Evolutionary conservation across 208 protist species (phyloP), one percentile per base, ranked within the genome.

Genomic region (Trypanosoma brucei): DNA sequence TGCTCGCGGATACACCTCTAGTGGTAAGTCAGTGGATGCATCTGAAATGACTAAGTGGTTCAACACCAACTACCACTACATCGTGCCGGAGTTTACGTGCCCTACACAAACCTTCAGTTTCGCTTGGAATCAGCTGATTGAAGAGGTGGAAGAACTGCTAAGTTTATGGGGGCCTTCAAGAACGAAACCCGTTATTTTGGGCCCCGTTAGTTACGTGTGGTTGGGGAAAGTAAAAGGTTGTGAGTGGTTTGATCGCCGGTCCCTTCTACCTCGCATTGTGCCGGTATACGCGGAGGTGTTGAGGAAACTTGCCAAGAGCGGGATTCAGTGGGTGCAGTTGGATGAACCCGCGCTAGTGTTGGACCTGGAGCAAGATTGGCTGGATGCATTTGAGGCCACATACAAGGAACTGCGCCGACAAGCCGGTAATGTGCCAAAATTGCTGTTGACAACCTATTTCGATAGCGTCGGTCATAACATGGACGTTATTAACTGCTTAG

Each of bases 1-100:
- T 59, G 90, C 57, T n/a, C 81, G 92, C 52, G 92, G 92, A 51
- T 77, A 78, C 31, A 74, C 76, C 3, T 71, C 75, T 2, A 78
- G 70, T 51, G 80, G 79, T n/a, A 57, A 58, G 1, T 76, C 80
- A 34, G 82, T 86, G 3, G 72, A 77, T 8, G 77, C 81, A 0
- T 53, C 82, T 4, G 88, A 97, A 62, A 97, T 97, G 92, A 94
- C 81, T 42, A 97, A 97, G 64, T 97, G 88, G 88, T 96, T 97
- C 67, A 92, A 97, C 65, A 95, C 90, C 36, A 97, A 97, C 77
- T 97, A 97, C 62, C 92, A 97, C 62, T 95, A 93, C 73, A 92
- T 96, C 51, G 89, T 95, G 44, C 92, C 92, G 39, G 92, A 97
- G 70, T 90, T 97, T 59, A 72, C 68, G 22, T 68, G 62, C 46